A percentile compares a stretch with the other conserved stretches of the same genome.
Conservation (phyloP, 2,329 filamentous ascomycete species). For the Fulvia fulva region DNA sequence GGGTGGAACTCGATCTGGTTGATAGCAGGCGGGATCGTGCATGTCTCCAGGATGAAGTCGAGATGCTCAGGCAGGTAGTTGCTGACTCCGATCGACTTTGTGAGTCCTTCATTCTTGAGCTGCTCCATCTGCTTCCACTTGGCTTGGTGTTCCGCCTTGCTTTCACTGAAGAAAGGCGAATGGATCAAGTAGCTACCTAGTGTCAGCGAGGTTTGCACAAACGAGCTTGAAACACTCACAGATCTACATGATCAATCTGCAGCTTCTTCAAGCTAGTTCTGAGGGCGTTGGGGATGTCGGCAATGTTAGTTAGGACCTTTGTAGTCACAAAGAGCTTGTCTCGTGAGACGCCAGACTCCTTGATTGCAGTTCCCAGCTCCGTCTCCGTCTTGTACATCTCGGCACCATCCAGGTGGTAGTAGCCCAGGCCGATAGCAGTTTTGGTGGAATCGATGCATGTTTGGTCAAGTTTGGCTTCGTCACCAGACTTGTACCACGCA, state of each 20-base stretch:
- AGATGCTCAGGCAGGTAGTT: constrained; percentile 57
- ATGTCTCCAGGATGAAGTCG: constrained; percentile 50
- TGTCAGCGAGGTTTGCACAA: background rate
- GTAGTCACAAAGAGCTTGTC: constrained; percentile 52
- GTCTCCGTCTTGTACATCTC: constrained; percentile 56
- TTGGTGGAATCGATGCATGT: constrained; percentile 54
- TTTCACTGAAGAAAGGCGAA: constrained; percentile 54
- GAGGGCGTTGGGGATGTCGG: constrained; percentile 54
- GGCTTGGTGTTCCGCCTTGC: constrained; percentile 52
- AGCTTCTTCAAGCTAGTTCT: constrained; percentile 57
- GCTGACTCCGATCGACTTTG: constrained; percentile 60
- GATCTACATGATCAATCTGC: constrained; percentile 58
- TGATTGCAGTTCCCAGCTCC: constrained; percentile 47
- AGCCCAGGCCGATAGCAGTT: constrained; percentile 65
- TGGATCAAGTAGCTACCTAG: constrained; percentile 57
- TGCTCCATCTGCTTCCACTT: constrained; percentile 60
- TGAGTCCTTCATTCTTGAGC: constrained; percentile 54
- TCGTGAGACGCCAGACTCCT: constrained; percentile 39
- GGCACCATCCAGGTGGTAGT: constrained; percentile 69
- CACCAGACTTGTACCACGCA: constrained; percentile 56
- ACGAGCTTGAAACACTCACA: constrained; percentile 40
- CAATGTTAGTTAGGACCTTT: constrained; percentile 53
- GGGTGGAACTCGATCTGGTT: constrained; percentile 70
- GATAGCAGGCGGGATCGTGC: constrained; percentile 55
- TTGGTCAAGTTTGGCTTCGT: constrained; percentile 53